Base-by-base conservation (phyloP, 2,329 filamentous ascomycete genomes). In the Aspergillus fumigatiaffinis region DNA sequence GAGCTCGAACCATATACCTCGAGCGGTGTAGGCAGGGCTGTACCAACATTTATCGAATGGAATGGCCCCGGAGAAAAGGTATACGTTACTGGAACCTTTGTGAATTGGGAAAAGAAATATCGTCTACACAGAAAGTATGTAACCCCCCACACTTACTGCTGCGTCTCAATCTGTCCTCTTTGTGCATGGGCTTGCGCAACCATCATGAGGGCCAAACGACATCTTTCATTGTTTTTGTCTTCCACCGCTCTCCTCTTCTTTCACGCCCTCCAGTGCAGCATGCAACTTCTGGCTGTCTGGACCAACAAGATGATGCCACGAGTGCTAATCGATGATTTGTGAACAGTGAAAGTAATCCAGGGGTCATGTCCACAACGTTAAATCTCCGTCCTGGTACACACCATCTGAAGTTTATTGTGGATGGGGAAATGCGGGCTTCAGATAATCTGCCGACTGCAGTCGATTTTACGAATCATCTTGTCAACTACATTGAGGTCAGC, bases 401-500 rank as follows among this genome's bases (percentile, higher is more conserved):
- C 73, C 94, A 99, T 78, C 83, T 99, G 68, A 93, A 95, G 70
- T 99, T 97, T 77, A 84, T 99, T 64, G 92, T 97, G 52, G 93
- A 97, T 76, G 90, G 90, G 57, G 88, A 93, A 69, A 96, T 97
- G 91, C 85, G 88, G 71, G 94, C 92, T 14, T 94, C 91, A 17
- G 87, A 90, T 59, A 86, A 89, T 62, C 81, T 97, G 55, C 93
- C 94, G 14, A 97, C 94, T 0, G 96, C 94, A 1, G 94, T 99
- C 57, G 94, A 99, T 73, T 97, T 95, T 73, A 95, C 92, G 63
- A 97, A 97, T 77, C 96, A 96, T 71, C 82, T 99, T 20, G 93
- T 99, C 76, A 99, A 99, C 77, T 99, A 97, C 73, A 91, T 99
- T 69, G 94, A 99, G 78, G 90, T 97, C 60, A 90, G 84, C 67